Percentiles rank a stretch among this genome's conserved stretches.
Conservation (phyloP, 2,329 filamentous ascomycete genomes). For the Fusarium tricinctum region DNA sequence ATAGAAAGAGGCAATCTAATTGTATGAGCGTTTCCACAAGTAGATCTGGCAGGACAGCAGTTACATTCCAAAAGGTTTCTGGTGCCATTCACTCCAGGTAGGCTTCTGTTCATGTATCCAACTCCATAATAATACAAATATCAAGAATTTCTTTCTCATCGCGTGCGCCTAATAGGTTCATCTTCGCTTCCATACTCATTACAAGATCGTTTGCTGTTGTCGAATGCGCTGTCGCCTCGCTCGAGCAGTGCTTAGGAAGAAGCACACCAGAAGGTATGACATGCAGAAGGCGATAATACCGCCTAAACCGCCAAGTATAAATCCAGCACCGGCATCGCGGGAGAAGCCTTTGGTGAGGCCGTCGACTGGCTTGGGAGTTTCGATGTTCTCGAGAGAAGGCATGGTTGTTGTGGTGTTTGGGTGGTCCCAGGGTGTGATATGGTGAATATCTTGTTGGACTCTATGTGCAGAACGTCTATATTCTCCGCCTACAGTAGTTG, state of each 20-base stretch:
- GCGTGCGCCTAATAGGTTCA: accelerated
- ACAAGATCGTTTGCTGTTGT: background rate
- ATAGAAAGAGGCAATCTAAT: too few relatives aligned
- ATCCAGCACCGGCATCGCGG: constrained; percentile 28
- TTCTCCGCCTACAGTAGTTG: background rate
- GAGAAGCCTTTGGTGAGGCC: constrained; percentile 5
- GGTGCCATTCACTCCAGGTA: too few relatives aligned
- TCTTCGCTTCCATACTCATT: background rate
- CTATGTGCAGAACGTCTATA: background rate
- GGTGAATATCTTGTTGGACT: too few relatives aligned
- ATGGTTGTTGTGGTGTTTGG: background rate
- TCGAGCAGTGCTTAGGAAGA: constrained; percentile 4
- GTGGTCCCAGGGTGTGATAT: background rate
- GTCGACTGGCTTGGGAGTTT: constrained; percentile 1
- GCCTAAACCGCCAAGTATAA: constrained; percentile 25
- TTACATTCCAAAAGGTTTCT: too few relatives aligned
- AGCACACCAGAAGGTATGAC: constrained; percentile 26
- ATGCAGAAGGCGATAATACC: constrained; percentile 30
- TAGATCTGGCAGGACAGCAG: too few relatives aligned
- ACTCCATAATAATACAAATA: too few relatives aligned
- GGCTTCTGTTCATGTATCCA: too few relatives aligned
- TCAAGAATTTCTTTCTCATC: background rate
- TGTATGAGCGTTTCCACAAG: too few relatives aligned
- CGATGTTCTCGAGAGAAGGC: background rate
- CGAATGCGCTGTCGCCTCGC: background rate